Conservation (phyloP, 108 stramenopile species). For the Nitzschia sp. region DNA sequence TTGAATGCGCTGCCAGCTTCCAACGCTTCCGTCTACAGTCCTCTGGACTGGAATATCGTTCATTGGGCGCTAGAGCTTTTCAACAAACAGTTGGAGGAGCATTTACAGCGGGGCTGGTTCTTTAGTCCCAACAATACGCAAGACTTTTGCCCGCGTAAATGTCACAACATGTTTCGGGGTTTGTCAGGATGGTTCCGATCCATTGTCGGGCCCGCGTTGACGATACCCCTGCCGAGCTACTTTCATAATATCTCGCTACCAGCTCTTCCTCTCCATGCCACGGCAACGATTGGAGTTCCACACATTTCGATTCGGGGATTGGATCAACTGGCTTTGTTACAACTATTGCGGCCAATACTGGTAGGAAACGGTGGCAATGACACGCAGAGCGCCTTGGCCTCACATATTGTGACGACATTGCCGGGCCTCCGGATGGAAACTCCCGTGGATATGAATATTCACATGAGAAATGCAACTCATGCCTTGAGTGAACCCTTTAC, state of each 20-base stretch:
- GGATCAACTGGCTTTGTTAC: conserved; percentile 49
- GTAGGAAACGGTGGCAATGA: neutral
- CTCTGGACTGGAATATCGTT: conserved; percentile 18
- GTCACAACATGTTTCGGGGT: conserved; percentile 64
- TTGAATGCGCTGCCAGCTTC: neutral
- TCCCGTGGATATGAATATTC: conserved; percentile 42
- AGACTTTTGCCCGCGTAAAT: conserved; percentile 26
- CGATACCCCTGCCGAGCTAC: conserved; percentile 27
- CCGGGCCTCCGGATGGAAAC: conserved; percentile 40
- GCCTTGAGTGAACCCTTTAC: conserved; percentile 48
- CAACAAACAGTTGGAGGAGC: conserved; percentile 27
- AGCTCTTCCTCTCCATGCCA: conserved; percentile 37
- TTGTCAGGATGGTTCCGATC: conserved; percentile 62
- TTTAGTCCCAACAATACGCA: conserved; percentile 6
- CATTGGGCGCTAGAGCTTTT: conserved; percentile 1
- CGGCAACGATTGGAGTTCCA: conserved; percentile 24
- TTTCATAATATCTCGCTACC: conserved; percentile 49
- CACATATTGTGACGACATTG: neutral
- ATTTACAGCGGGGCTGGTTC: conserved; percentile 43
- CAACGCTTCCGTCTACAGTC: neutral
- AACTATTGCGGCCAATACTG: conserved; percentile 40
- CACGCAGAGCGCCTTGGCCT: neutral
- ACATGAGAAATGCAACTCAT: conserved; percentile 22
- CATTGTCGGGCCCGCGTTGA: conserved; percentile 26
- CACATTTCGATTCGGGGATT: conserved; percentile 49